These are phyloP conservation scores for Penicillium sp. DNA, from an alignment of 2,329 filamentous ascomycete species.

Conservation along the genomic window DNA sequence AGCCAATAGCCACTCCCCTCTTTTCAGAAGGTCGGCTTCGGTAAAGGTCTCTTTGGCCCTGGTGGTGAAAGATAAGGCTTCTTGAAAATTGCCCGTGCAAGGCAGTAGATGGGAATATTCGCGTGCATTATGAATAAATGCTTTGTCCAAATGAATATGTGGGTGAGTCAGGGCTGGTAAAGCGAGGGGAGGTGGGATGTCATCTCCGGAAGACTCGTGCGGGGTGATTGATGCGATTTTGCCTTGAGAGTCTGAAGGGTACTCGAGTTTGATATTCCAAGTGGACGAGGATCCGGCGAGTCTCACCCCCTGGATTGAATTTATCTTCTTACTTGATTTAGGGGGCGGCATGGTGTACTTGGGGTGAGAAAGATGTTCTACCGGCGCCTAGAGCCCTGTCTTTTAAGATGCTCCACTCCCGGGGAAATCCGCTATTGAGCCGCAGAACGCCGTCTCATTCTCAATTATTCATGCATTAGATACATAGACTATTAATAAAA, in stretches of 20 bases:
- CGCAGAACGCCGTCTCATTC: background rate
- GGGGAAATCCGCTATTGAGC: background rate
- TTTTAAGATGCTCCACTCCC: background rate
- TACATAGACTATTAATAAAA: background rate
- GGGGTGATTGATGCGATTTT: constrained; percentile 30
- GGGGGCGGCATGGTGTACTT: constrained; percentile 10
- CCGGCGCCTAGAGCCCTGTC: background rate
- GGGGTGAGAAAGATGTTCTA: background rate
- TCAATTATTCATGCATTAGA: background rate
- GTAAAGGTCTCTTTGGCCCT: constrained; percentile 65
- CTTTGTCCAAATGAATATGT: constrained; percentile 68
- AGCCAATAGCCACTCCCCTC: constrained; percentile 65
- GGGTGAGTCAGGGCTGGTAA: constrained; percentile 67
- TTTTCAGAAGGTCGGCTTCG: constrained; percentile 60
- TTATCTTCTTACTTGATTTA: constrained; percentile 10
- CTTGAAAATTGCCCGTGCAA: constrained; percentile 60
- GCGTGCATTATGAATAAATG: constrained; percentile 39
- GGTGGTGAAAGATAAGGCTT: constrained; percentile 62
- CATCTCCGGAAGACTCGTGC: constrained; percentile 10
- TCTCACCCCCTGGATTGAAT: constrained; percentile 28
- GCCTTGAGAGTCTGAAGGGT: constrained; percentile 13
- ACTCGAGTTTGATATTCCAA: constrained; percentile 35
- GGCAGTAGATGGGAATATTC: constrained; percentile 61
- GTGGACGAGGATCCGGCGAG: constrained; percentile 28
- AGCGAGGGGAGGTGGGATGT: constrained; percentile 26